Evolutionary conservation across 1,284 basidiomycete genomes (phyloP).

Genomic region (Schizopora paradoxa): DNA sequence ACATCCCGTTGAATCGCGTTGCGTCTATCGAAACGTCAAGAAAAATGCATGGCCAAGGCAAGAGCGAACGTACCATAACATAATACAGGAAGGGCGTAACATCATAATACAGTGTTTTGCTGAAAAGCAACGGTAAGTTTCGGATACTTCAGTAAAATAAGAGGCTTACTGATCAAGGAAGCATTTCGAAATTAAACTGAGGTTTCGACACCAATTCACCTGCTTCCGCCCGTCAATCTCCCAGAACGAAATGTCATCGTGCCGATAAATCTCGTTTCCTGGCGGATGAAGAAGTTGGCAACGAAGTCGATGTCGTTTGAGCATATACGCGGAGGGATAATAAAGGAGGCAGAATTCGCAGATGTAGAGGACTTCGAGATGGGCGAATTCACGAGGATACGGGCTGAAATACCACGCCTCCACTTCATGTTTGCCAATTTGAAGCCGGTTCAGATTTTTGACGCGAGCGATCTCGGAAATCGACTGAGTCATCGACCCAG

Average conservation of each 20-base stretch:
- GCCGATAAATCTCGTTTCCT: slow-evolving; percentile 98
- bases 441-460: slow-evolving; percentile 96
- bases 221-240: slow-evolving; percentile 98
- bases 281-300: slow-evolving; percentile 95
- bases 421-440: slow-evolving; percentile 94
- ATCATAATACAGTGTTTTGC: slow-evolving; percentile 99
- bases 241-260: slow-evolving; percentile 95
- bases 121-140: slow-evolving; percentile 32
- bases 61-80: slow-evolving; percentile 75
- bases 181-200: slow-evolving; percentile 95
- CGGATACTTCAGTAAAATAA: slow-evolving; percentile 16
- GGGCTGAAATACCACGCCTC: slow-evolving; percentile 99
- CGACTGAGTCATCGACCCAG: slow-evolving; percentile 98
- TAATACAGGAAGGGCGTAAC: slow-evolving; percentile 99
- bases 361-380: slow-evolving; percentile 91
- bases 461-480: slow-evolving; percentile 96
- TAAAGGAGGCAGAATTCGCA: slow-evolving; percentile 98
- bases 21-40: slow-evolving; percentile 42
- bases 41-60: slow-evolving; percentile 9
- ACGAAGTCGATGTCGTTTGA: slow-evolving; percentile 85
- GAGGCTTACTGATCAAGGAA: slow-evolving; percentile 90
- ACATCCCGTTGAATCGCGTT: slow-evolving; percentile 86
- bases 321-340: slow-evolving; percentile 84
- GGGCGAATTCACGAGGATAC: slow-evolving; percentile 96
- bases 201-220: slow-evolving; percentile 94